A percentile compares a stretch with the other conserved stretches of the same genome.
Evolutionary conservation across 805 yeast species (phyloP).

Genomic region (Pichia occidentalis): DNA sequence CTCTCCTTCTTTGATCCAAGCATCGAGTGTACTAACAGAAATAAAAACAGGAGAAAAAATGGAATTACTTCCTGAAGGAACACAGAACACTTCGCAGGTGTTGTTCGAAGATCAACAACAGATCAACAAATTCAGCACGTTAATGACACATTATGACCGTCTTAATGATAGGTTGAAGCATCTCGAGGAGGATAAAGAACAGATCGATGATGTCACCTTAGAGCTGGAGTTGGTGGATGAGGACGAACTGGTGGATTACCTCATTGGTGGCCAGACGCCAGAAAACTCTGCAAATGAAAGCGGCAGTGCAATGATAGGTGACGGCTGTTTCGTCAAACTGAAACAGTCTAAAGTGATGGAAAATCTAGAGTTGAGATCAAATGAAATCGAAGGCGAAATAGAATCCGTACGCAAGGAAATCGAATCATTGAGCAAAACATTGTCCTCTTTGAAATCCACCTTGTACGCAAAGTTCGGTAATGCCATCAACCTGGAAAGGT

Average conservation of each 20-base stretch:
- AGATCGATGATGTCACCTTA: conserved; percentile 74
- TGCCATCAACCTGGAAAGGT: conserved; percentile 77
- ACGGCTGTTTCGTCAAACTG: conserved; percentile 71
- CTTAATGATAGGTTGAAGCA: conserved; percentile 42
- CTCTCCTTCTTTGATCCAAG: too few relatives aligned
- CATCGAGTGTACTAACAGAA: too few relatives aligned
- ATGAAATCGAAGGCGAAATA: conserved; percentile 44
- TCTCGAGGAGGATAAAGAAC: conserved; percentile 69
- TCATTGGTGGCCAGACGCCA: conserved; percentile 56
- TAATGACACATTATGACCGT: conserved; percentile 64
- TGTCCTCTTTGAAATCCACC: conserved; percentile 58
- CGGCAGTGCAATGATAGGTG: conserved; percentile 68
- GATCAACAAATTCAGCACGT: conserved; percentile 82
- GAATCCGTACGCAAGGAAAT: conserved; percentile 40
- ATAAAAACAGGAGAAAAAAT: too few relatives aligned
- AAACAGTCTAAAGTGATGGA: conserved; percentile 61
- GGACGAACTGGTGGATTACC: conserved; percentile 66
- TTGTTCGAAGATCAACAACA: conserved; percentile 81
- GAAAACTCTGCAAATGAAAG: conserved; percentile 43
- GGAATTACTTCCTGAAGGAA: conserved; percentile 47
- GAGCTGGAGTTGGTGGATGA: conserved; percentile 84
- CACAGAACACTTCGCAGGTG: conserved; percentile 52
- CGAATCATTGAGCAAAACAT: conserved; percentile 44
- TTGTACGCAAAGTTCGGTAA: conserved; percentile 86
- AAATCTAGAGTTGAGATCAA: conserved; percentile 58